Conservation (phyloP, 345 rosid genomes). For the Arabidopsis suecica region DNA sequence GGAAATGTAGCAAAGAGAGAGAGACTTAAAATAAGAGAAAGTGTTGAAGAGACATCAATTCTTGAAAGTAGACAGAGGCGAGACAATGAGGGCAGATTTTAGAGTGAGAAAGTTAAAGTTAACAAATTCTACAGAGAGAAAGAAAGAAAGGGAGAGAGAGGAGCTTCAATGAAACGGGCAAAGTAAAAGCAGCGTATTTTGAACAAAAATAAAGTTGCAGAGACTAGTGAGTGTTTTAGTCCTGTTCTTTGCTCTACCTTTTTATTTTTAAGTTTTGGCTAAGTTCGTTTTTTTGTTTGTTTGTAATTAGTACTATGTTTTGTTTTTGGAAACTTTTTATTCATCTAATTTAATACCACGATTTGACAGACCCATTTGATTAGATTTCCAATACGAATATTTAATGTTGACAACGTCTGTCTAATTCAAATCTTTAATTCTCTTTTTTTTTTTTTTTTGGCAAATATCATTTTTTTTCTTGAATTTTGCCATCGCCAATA, state of each 20-base stretch:
- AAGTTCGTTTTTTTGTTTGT: background rate
- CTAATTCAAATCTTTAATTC: conserved; percentile 16
- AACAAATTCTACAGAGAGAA: conserved; percentile 35
- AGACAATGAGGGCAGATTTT: conserved; percentile 51
- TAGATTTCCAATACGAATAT: conserved; percentile 10
- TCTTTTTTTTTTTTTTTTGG: background rate
- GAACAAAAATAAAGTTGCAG: conserved; percentile 42
- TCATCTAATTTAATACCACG: conserved; percentile 24
- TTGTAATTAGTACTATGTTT: background rate
- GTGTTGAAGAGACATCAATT: conserved; percentile 67
- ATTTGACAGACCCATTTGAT: conserved; percentile 17
- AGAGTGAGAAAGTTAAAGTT: conserved; percentile 43
- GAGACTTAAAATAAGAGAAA: conserved; percentile 66
- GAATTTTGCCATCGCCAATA: background rate
- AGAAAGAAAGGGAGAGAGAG: conserved; percentile 37
- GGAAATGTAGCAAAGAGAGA: conserved; percentile 31
- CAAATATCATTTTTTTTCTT: too few species aligned
- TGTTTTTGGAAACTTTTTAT: conserved; percentile 8
- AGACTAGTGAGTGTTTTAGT: conserved; percentile 19
- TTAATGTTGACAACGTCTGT: conserved; percentile 25
- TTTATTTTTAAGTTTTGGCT: background rate
- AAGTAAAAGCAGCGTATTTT: conserved; percentile 50
- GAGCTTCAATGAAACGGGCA: conserved; percentile 67
- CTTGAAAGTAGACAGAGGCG: conserved; percentile 76
- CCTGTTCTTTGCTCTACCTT: conserved; percentile 17